Percentiles rank a stretch among this genome's conserved stretches.
These are phyloP conservation scores for Zea mays DNA, from an alignment of 176 grass and related monocot species.

Conservation along the genomic window DNA sequence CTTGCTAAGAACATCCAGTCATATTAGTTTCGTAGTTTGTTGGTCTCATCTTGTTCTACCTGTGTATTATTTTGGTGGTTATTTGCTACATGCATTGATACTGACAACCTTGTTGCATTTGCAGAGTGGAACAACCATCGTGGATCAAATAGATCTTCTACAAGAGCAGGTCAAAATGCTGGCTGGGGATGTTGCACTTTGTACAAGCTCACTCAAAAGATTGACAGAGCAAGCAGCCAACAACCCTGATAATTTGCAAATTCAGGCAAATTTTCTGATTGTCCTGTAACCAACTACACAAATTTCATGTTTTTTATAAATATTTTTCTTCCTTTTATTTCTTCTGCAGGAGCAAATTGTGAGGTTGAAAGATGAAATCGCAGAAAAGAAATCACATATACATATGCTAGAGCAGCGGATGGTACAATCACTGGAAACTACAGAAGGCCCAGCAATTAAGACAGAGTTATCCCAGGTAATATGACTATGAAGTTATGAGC, in stretches of 20 bases:
- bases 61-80: slow-evolving; percentile 7
- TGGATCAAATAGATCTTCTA: slow-evolving; percentile 99
- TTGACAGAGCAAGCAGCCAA: slow-evolving; percentile 70
- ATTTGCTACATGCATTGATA: slow-evolving; percentile 25
- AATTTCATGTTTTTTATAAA: slow-evolving; percentile 23
- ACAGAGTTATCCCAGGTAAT: slow-evolving; percentile 83
- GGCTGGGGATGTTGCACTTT: slow-evolving; percentile 85
- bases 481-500: slow-evolving; percentile 18
- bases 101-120: slow-evolving; percentile 32
- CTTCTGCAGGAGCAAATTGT: slow-evolving; percentile 68
- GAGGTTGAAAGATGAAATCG: slow-evolving; percentile 75
- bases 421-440: slow-evolving; percentile 68
- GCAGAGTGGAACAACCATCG: slow-evolving; percentile 87
- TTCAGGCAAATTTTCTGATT: slow-evolving; percentile 57
- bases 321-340: slow-evolving; percentile 19
- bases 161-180: slow-evolving; percentile 96
- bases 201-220: slow-evolving; percentile 94
- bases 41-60: slow-evolving; percentile 15
- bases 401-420: slow-evolving; percentile 85
- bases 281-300: slow-evolving; percentile 1
- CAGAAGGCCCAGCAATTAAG: slow-evolving; percentile 50
- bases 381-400: slow-evolving; percentile 95
- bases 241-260: slow-evolving; percentile 65
- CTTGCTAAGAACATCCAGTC: slow-evolving; percentile 9
- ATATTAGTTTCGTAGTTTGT: slow-evolving; percentile 14